Percentiles rank a stretch among this genome's conserved stretches.
phyloP scores from a whole-genome alignment of 495 filamentous ascomycete genomes.

The Tuber microsphaerosporum region DNA sequence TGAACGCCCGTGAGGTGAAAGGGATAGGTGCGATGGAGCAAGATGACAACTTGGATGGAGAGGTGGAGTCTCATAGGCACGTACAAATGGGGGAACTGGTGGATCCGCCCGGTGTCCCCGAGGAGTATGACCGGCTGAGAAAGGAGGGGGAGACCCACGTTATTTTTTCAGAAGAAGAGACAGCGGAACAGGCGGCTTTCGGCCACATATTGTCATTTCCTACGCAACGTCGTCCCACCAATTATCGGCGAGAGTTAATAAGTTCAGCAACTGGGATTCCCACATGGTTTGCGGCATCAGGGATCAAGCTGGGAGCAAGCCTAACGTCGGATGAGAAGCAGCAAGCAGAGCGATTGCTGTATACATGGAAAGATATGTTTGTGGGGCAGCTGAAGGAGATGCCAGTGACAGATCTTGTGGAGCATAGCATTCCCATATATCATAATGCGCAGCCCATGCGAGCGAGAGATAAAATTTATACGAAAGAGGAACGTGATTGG shows the following conservation, averaged over 20 bases:
- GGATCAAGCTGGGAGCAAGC: neutral
- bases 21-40: too few relatives aligned
- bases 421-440: constrained; percentile 13
- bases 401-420: neutral
- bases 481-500: constrained; percentile 1
- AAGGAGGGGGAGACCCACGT: too few relatives aligned
- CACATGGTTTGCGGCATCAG: neutral
- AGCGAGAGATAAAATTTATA: constrained; percentile 4
- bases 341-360: neutral
- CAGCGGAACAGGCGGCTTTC: neutral
- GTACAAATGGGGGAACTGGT: too few relatives aligned
- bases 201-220: neutral
- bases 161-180: too few relatives aligned
- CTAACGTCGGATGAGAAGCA: neutral
- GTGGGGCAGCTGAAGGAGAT: neutral
- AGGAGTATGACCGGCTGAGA: too few relatives aligned
- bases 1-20: too few relatives aligned
- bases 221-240: neutral
- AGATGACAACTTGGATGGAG: too few relatives aligned
- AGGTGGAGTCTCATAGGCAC: too few relatives aligned
- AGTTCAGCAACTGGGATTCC: neutral
- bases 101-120: too few relatives aligned
- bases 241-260: neutral
- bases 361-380: neutral
- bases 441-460: neutral